Base-by-base conservation (phyloP, 2,329 filamentous ascomycete genomes). In the Colletotrichum falcatum region DNA sequence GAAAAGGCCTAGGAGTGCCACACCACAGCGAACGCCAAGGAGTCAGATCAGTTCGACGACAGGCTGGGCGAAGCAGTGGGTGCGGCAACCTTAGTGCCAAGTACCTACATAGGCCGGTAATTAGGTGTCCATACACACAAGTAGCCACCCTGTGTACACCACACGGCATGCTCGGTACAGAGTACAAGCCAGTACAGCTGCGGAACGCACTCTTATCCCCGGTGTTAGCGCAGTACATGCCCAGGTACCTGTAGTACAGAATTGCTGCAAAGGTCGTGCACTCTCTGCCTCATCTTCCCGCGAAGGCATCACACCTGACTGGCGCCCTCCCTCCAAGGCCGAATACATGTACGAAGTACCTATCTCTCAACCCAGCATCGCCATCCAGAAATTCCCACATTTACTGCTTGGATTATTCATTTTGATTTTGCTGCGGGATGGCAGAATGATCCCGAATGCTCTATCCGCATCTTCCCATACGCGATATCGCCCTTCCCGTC, bases 21-120 rank as follows among this genome's bases (percentile, higher is more conserved):
- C 65, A 65, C 68, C 60, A 62, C 39, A 54, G 67, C 44, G 60
- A 58, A 67, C 64, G 69, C 65, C 69, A 65, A 71, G 69, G 55
- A 65, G 69, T 65, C 65, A 71, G 65, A 55, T 71, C 69, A 71
- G 53, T 67, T 44, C 26, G 28, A 37, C 56, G 53, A 37, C 46
- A 44, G 60, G 48, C 39, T 63, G 49, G 37, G 54, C 54, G 46
- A 42, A 30, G 46, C 35, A 28, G 33, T n/a, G n/a, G 35, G 35
- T 42, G 20, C 23, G 14, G 35, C 18, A 28, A 26, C 48, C 48
- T 44, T n/a, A 37, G 60, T 66, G n/a, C n/a, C n/a, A n/a, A n/a
- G n/a, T n/a, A n/a, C n/a, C n/a, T n/a, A n/a, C n/a, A n/a, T n/a
- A n/a, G n/a, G n/a, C n/a, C n/a, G n/a, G n/a, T n/a, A n/a, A n/a